These are phyloP conservation scores for Tetrahymena borealis DNA, from an alignment of 73 alveolate species.

Conservation along the genomic window DNA sequence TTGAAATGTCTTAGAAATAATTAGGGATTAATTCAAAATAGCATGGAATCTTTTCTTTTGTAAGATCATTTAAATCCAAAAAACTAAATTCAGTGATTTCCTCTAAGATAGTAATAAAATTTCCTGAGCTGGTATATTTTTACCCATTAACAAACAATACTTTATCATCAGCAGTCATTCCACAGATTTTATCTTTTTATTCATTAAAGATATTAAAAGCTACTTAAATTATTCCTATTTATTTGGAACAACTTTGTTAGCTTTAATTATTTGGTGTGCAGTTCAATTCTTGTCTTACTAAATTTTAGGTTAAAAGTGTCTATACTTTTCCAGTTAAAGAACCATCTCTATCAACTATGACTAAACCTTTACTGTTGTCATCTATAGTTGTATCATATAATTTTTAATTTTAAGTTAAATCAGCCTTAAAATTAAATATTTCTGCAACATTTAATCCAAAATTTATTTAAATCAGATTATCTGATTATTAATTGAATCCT, in stretches of 20 bases:
- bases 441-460: not conserved
- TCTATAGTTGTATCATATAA: not conserved
- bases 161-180: not conserved
- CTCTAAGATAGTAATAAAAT: not conserved
- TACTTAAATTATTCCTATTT: not conserved
- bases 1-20: not conserved
- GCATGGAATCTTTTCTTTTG: not conserved
- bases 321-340: not conserved
- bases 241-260: not conserved
- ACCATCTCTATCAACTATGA: not conserved
- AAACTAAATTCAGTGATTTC: not conserved
- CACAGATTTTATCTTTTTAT: no score
- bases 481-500: no score
- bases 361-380: not conserved
- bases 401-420: not conserved
- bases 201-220: no score
- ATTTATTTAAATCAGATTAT: no score
- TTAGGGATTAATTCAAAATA: not conserved
- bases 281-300: not conserved
- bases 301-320: not conserved
- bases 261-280: not conserved
- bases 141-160: not conserved
- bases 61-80: not conserved
- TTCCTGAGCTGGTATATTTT: not conserved
- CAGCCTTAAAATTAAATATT: not conserved